These are phyloP conservation scores for Debaryomyces castellii DNA, from an alignment of 805 yeast species.

Conservation along the genomic window DNA sequence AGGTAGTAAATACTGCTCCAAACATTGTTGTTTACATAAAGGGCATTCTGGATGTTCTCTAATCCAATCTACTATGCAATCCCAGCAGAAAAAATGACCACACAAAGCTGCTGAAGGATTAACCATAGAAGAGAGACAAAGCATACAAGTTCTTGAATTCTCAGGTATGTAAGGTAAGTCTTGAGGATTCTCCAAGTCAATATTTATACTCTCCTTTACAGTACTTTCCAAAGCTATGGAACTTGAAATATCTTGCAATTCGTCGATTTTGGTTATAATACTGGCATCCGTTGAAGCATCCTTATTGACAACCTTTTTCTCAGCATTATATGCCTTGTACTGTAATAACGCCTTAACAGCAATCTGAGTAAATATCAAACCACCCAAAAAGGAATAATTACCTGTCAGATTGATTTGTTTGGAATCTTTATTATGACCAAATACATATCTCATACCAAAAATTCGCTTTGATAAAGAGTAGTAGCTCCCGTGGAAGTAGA, in stretches of 20 bases:
- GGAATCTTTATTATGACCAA: constrained; percentile 58
- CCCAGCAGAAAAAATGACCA: constrained; percentile 95
- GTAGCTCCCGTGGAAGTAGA: constrained; percentile 80
- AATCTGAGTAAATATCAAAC: constrained; percentile 54
- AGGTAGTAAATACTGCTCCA: constrained; percentile 63
- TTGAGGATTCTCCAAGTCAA: constrained; percentile 57
- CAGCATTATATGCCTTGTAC: constrained; percentile 24
- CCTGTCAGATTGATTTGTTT: constrained; percentile 43
- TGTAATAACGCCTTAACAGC: constrained; percentile 41
- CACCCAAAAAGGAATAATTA: constrained; percentile 77
- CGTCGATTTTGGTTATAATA: constrained; percentile 1
- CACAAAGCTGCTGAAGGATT: constrained; percentile 86
- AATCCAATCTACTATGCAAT: constrained; percentile 86
- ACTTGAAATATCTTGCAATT: constrained; percentile 4
- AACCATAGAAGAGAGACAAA: constrained; percentile 77
- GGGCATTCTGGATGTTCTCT: constrained; percentile 90
- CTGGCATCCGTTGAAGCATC: background rate
- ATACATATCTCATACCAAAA: constrained; percentile 76
- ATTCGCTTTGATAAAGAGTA: constrained; percentile 76
- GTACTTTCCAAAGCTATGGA: background rate
- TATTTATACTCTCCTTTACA: constrained; percentile 14
- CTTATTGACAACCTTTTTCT: constrained; percentile 11
- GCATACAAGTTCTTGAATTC: constrained; percentile 72
- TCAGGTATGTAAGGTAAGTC: constrained; percentile 69
- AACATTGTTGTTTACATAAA: constrained; percentile 72